A percentile compares a stretch with the other conserved stretches of the same genome.
Evolutionary conservation across 2,329 filamentous ascomycete species (phyloP).

Genomic region (Blastomyces parvus): DNA sequence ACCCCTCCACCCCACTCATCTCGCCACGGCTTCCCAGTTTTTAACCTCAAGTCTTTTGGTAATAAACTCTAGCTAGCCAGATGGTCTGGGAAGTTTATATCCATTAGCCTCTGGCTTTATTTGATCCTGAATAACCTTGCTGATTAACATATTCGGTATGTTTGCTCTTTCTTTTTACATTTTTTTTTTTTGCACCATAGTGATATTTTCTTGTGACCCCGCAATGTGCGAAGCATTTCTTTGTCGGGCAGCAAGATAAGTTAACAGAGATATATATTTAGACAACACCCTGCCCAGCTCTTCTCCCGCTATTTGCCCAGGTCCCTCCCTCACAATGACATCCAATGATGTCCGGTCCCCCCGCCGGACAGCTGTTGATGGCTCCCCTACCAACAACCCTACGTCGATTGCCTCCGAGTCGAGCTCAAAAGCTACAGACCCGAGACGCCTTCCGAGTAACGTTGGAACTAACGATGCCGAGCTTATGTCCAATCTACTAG

Average conservation of each 20-base stretch:
- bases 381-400: not conserved
- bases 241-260: not conserved
- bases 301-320: not conserved
- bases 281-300: not conserved
- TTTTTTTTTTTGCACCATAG: not conserved
- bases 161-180: not conserved
- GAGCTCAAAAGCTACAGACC: not conserved
- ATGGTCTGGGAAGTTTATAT: not conserved
- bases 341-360: not conserved
- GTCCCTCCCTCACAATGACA: not conserved
- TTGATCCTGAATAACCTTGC: not conserved
- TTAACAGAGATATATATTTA: not conserved
- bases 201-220: not conserved
- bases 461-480: not conserved
- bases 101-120: not conserved
- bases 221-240: not conserved
- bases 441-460: not conserved
- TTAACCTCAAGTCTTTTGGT: not conserved
- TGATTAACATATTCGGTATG: not conserved
- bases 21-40: slow-evolving; percentile 4
- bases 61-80: not conserved
- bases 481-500: not conserved
- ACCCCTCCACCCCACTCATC: not conserved
- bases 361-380: not conserved
- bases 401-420: not conserved